Conservation (phyloP, 2,329 filamentous ascomycete genomes). For the Neonectria hederae region DNA sequence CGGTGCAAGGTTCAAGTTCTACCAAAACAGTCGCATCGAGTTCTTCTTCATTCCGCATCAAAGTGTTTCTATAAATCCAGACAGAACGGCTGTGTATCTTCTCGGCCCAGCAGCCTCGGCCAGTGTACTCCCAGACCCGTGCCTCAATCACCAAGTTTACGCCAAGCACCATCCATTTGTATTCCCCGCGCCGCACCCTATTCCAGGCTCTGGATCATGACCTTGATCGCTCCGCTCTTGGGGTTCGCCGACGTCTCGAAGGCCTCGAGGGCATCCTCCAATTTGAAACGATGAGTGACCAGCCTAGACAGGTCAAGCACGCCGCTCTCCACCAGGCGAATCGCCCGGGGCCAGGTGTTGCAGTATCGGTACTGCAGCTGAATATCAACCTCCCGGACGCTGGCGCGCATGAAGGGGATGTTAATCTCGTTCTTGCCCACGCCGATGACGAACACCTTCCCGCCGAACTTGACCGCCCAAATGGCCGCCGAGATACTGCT, state of each 20-base stretch:
- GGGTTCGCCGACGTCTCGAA: constrained; percentile 90
- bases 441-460: constrained; percentile 96
- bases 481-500: constrained; percentile 86
- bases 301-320: constrained; percentile 83
- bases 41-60: constrained; percentile 12
- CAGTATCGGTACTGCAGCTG: constrained; percentile 97
- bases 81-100: constrained; percentile 23
- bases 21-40: background rate
- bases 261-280: constrained; percentile 89
- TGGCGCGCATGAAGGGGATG: constrained; percentile 93
- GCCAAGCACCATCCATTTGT: constrained; percentile 35
- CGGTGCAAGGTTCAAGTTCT: background rate
- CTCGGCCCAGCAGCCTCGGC: constrained; percentile 26
- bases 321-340: constrained; percentile 84
- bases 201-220: constrained; percentile 83
- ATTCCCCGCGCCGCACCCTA: constrained; percentile 41
- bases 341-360: constrained; percentile 96
- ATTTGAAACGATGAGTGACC: constrained; percentile 85
- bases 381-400: constrained; percentile 90
- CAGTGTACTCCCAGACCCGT: constrained; percentile 19
- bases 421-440: constrained; percentile 96
- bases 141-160: constrained; percentile 38
- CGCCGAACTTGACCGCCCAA: constrained; percentile 92
- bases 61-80: constrained; percentile 33
- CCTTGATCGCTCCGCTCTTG: constrained; percentile 96